A percentile compares a stretch with the other conserved stretches of the same genome.
Evolutionary conservation across 495 filamentous ascomycete genomes (phyloP).

Genomic region (Penicillium tannophilum): DNA sequence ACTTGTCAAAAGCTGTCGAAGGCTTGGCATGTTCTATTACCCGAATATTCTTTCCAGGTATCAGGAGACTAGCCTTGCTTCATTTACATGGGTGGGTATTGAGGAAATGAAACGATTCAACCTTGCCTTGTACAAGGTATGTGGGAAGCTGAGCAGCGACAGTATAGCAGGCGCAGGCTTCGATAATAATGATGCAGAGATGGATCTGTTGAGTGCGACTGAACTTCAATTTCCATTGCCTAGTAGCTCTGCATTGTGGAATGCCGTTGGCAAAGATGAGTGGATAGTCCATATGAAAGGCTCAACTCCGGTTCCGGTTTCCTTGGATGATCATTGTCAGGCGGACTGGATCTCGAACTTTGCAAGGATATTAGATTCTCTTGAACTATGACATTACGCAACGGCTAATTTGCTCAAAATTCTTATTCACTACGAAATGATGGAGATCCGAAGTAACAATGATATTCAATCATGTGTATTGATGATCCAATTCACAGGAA

Average conservation of each 20-base stretch:
- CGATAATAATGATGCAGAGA: neutral
- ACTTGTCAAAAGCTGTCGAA: slow-evolving; percentile 30
- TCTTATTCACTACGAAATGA: no score
- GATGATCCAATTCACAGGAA: no score
- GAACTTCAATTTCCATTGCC: slow-evolving; percentile 37
- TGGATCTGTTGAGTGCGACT: slow-evolving; percentile 10
- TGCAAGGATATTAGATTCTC: neutral
- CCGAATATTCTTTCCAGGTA: slow-evolving; percentile 29
- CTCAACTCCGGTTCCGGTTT: neutral
- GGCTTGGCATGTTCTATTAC: slow-evolving; percentile 34
- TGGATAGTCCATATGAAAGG: slow-evolving; percentile 20
- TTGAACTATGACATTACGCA: neutral
- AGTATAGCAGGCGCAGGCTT: neutral
- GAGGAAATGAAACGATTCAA: slow-evolving; percentile 37
- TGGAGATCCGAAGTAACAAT: no score
- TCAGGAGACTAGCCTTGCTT: slow-evolving; percentile 9
- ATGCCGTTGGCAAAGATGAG: slow-evolving; percentile 20
- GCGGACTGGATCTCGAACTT: slow-evolving; percentile 30
- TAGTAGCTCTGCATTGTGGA: slow-evolving; percentile 24
- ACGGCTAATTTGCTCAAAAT: neutral
- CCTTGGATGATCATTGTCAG: slow-evolving; percentile 9
- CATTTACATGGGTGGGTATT: slow-evolving; percentile 29
- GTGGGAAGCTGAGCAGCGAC: slow-evolving; percentile 11
- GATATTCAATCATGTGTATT: no score
- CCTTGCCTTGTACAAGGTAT: slow-evolving; percentile 30